Base-by-base conservation (phyloP, 495 filamentous ascomycete genomes). In the Hypomontagnella submonticulosa region DNA sequence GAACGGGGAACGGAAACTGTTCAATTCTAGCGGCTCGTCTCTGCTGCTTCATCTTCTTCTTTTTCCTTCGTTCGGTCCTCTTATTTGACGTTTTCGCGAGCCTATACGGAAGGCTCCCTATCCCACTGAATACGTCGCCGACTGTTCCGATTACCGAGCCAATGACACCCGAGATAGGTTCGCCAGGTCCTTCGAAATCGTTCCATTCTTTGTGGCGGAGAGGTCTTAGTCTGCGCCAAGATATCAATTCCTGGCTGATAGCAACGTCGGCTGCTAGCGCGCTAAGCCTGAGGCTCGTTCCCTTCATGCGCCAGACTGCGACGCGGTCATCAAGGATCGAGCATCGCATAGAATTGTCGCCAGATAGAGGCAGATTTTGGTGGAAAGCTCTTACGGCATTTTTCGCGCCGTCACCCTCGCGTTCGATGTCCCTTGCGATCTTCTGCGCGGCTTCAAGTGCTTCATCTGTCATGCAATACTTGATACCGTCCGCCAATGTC, bases 131-230 rank as follows among this genome's bases (percentile, higher is more conserved):
- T 10, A 85, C 77, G 34, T 83, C 81, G 0, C 81, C 81, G 0
- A 88, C 67, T 3, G 82, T 82, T 4, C 80, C 75, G 19, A 84
- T 71, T 3, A 91, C 55, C 3, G 87, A 88, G 0, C 82, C 81
- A 6, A 84, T 82, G 1, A 79, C 75, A 4, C 90, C 90, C 2
- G 89, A 89, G 30, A 92, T 64, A 1, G 90, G 90, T 69, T 92
- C 90, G 0, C 89, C 90, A 0, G 90, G 89, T 0, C 90, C 90
- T 54, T 89, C 88, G 61, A 91, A 92, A 67, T 92, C 90, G 59
- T 91, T 91, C 89, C 89, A 92, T 62, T 91, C 88, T 33, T 82
- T 82, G 59, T 91, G 88, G 30, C 90, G 77, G 3, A 89, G 65
- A 15, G 91, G 75, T 40, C 85, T 80, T n/a, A 96, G 73, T 52